Percentiles rank a stretch among this genome's conserved stretches.
These are phyloP conservation scores for Sporothrix mexicana DNA, from an alignment of 2,329 filamentous ascomycete species.

Conservation along the genomic window DNA sequence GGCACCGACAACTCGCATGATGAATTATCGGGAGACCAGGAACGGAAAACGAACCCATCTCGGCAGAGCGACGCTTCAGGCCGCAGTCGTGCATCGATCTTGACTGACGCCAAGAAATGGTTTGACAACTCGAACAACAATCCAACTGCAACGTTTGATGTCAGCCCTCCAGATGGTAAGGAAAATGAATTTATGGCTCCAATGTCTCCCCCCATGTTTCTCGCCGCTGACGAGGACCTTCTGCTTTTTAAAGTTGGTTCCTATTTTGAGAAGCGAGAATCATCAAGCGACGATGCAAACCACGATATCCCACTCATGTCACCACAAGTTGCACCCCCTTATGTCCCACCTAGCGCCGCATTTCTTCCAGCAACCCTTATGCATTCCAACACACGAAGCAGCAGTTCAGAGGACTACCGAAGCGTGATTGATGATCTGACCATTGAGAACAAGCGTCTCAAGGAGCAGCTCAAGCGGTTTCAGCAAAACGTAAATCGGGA, in stretches of 20 bases:
- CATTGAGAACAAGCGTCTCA: constrained; percentile 79
- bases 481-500: constrained; percentile 67
- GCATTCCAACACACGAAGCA: constrained; percentile 53
- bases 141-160: constrained; percentile 51
- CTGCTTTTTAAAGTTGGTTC: constrained; percentile 4
- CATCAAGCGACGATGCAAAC: constrained; percentile 52
- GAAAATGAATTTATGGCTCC: background rate
- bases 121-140: constrained; percentile 61
- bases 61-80: constrained; percentile 46
- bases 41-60: constrained; percentile 3
- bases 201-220: background rate
- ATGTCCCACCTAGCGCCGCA: background rate
- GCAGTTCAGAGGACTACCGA: constrained; percentile 74
- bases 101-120: constrained; percentile 60
- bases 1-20: constrained; percentile 16
- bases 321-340: constrained; percentile 33
- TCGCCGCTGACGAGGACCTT: constrained; percentile 5
- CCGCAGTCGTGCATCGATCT: constrained; percentile 55
- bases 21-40: background rate
- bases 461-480: constrained; percentile 73
- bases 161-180: constrained; percentile 56
- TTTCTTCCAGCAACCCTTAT: constrained; percentile 30
- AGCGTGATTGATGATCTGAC: constrained; percentile 89
- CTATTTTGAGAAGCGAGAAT: constrained; percentile 61
- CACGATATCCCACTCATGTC: constrained; percentile 40